Evolutionary conservation across 495 filamentous ascomycete species (phyloP).

Genomic region (Evansstolkia leycettana): DNA sequence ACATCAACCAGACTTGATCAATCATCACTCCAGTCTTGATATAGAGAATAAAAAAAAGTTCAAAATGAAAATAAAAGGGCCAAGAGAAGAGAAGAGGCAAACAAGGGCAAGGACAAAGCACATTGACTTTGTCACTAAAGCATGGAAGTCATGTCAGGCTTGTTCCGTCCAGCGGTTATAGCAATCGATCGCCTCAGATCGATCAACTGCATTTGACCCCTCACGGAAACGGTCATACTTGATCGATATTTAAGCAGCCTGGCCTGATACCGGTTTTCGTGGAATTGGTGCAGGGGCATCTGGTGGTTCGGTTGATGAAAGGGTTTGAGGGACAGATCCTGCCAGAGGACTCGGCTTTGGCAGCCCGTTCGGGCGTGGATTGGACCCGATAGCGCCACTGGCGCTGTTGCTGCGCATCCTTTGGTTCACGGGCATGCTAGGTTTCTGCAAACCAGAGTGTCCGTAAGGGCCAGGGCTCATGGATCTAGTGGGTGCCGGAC

Average conservation of each 20-base stretch:
- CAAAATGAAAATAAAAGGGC: conserved; percentile 1
- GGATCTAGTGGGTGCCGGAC: conserved; percentile 24
- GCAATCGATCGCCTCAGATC: conserved; percentile 1
- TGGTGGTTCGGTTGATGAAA: conserved; percentile 17
- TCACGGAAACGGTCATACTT: neutral
- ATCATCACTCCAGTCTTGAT: too few relatives aligned
- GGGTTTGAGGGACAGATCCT: conserved; percentile 23
- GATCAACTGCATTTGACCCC: neutral
- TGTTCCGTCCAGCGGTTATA: conserved; percentile 5
- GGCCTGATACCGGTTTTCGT: conserved; percentile 31
- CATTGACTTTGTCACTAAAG: neutral
- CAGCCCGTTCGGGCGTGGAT: conserved; percentile 31
- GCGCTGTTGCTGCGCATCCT: conserved; percentile 41
- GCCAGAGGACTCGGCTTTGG: conserved; percentile 46
- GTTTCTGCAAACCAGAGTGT: conserved; percentile 28
- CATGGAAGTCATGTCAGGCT: neutral
- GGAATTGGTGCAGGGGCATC: conserved; percentile 9
- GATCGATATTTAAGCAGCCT: conserved; percentile 3
- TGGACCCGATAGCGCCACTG: conserved; percentile 28
- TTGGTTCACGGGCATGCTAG: conserved; percentile 27
- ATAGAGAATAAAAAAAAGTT: too few relatives aligned
- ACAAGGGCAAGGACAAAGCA: neutral
- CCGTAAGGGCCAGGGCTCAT: conserved; percentile 44
- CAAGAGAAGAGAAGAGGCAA: neutral
- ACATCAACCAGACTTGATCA: too few relatives aligned